Base-by-base conservation (phyloP, 345 rosid species). In the Clarkia xantiana region DNA sequence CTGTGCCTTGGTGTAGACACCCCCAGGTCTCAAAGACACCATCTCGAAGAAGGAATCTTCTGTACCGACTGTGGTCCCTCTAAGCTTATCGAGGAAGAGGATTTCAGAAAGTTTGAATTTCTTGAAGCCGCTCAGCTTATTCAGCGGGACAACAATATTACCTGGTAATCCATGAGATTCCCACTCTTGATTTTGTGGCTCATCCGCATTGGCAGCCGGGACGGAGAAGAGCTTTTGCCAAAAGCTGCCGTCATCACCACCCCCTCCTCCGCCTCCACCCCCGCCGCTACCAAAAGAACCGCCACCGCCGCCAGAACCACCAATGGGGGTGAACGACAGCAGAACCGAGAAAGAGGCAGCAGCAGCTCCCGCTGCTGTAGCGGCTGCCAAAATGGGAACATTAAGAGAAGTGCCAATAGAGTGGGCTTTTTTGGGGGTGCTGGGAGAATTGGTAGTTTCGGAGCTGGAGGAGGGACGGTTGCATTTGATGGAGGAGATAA, bases 11-110 rank as follows among this genome's bases (percentile, higher is more conserved):
- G 95, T 82, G 76, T 87, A 93, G 18, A 84, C 67, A 36, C 96
- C 95, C 0, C 91, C 91, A 0, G 95, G 86, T 14, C 82, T 77
- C 19, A 93, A 57, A 6, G 91, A 76, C 6, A 93, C 99, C 99
- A 93, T 93, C 68, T 93, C 95, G 55, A 93, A 84, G 67, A 93
- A 93, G 3, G 99, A 82, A 56, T 93, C 96, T 40, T 93, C 94
- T 1, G 84, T 70, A 6, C 94, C 95, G 2, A 84, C 78, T 0
- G 80, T 87, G 23, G 78, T 47, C 67, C 73, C 62, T 36, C 78
- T 63, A 19, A 80, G 51, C 60, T 76, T 64, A 51, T 93, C 99
- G 22, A 75, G 77, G 76, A 93, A 93, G 8, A 78, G 22, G 59
- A 93, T 81, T 9, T 93, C 97, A 0, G 99, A 80, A 0, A 87